Conservation (phyloP, 129 eudicot genomes). For the Flaveria robusta region DNA sequence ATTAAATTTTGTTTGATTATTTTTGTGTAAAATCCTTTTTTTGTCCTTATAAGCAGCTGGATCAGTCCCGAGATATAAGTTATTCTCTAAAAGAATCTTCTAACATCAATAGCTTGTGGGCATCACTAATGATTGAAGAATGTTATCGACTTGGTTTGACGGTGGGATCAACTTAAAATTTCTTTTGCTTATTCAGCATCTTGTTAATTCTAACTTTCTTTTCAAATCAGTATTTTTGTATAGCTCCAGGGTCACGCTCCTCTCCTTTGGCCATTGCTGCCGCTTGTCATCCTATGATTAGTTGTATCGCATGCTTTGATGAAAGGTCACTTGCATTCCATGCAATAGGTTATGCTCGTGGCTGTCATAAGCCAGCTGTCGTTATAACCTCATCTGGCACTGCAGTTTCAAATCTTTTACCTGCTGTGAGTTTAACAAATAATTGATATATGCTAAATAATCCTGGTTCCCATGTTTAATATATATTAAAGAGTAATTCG, state of each 20-base stretch:
- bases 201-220: slow-evolving; percentile 37
- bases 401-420: slow-evolving; percentile 92
- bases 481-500: slow-evolving; percentile 2
- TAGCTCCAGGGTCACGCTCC: slow-evolving; percentile 99
- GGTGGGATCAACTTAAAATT: slow-evolving; percentile 47
- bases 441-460: background rate
- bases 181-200: slow-evolving; percentile 7
- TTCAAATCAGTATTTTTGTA: slow-evolving; percentile 78
- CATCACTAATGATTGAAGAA: slow-evolving; percentile 90
- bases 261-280: slow-evolving; percentile 97
- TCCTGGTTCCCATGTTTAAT: background rate
- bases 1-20: background rate
- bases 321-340: slow-evolving; percentile 96
- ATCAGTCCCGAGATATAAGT: slow-evolving; percentile 33
- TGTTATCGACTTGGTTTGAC: slow-evolving; percentile 94
- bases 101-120: slow-evolving; percentile 92
- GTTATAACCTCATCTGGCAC: slow-evolving; percentile 97
- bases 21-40: background rate
- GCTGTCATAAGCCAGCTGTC: slow-evolving; percentile 81
- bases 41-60: slow-evolving; percentile 34
- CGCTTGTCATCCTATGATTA: slow-evolving; percentile 73
- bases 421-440: slow-evolving; percentile 71
- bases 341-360: slow-evolving; percentile 92
- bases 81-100: slow-evolving; percentile 43
- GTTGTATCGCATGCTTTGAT: slow-evolving; percentile 76